Percentiles rank a stretch among this genome's conserved stretches.
These are phyloP conservation scores for Coprinopsis marcescibilis DNA, from an alignment of 768 basidiomycete genomes.

Conservation along the genomic window DNA sequence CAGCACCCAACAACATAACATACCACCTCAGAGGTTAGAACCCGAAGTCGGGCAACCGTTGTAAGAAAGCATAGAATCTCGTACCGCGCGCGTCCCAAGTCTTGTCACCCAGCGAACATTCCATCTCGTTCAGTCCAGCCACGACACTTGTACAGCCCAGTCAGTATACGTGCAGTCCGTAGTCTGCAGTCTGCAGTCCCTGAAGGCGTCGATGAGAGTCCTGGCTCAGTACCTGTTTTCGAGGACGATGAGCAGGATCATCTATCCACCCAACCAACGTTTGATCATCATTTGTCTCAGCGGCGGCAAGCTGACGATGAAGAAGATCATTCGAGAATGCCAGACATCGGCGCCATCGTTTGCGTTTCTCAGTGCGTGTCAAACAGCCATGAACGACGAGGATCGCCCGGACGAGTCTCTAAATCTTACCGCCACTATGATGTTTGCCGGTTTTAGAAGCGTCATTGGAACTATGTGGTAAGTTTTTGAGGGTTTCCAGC, in stretches of 20 bases:
- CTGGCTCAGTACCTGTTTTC: slow-evolving; percentile 29
- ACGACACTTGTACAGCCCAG: no score
- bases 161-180: no score
- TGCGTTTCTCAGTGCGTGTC: slow-evolving; percentile 39
- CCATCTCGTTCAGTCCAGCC: no score
- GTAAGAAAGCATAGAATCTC: no score
- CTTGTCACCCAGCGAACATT: no score
- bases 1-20: no score
- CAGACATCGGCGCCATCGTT: slow-evolving; percentile 19
- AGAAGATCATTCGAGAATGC: slow-evolving; percentile 15
- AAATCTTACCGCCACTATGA: slow-evolving; percentile 35
- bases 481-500: not conserved
- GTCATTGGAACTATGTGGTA: slow-evolving; percentile 41
- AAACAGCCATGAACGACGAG: slow-evolving; percentile 31
- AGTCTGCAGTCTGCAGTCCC: no score
- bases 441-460: slow-evolving; percentile 21
- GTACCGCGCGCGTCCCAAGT: no score
- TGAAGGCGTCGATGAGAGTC: not conserved
- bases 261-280: slow-evolving; percentile 18
- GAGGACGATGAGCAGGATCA: slow-evolving; percentile 26
- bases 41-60: no score
- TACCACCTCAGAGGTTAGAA: no score
- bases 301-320: slow-evolving; percentile 14
- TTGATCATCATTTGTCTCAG: slow-evolving; percentile 20
- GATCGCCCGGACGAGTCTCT: slow-evolving; percentile 20